Base-by-base conservation (phyloP, 1,139 yeast species). In the Pichia sp. region DNA sequence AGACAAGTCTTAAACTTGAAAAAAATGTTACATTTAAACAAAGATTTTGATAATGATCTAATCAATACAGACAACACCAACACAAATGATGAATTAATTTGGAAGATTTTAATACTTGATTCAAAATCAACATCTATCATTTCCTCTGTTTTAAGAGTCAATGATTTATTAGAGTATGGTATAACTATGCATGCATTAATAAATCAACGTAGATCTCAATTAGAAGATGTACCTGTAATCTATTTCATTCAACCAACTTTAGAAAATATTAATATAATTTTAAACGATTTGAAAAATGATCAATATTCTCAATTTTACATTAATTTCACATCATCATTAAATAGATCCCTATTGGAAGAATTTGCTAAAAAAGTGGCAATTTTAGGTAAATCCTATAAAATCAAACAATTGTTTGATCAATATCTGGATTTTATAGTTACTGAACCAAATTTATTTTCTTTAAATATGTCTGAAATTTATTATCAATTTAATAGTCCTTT, bases 101-200 rank as follows among this genome's bases (percentile, higher is more conserved):
- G 98, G 99, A 92, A 94, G 64, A 96, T 87, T n/a, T 73, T 92
- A 50, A 79, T 94, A 9, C 74, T 92, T 58, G 99, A 92, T 65
- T 63, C 73, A 37, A 78, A 83, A 50, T 86, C 96, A 34, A 85
- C 95, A 36, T 85, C 86, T 20, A 83, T 92, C 43, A 78, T 92
- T 18, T 89, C 97, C 1, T 85, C 96, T 9, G 94, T 92, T 11
- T 68, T 94, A 51, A 73, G 97, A 52, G 96, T 92, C 52, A 89
- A 88, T 60, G 98, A 94, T 63, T 72, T 92, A 57, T 73, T 90
- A 59, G 79, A 84, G 52, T 85, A 88, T 60, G 97, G 97, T 7
- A 81, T 92, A 49, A 92, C 98, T 0, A 85, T 89, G 56, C 97
- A 92, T 64, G 74, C 92, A 53, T 68, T 85, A 50, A 79, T 90